Evolutionary conservation across 148 eudicot genomes (phyloP), one percentile per base, ranked within the genome.

Genomic region (Rhododendron henanense): DNA sequence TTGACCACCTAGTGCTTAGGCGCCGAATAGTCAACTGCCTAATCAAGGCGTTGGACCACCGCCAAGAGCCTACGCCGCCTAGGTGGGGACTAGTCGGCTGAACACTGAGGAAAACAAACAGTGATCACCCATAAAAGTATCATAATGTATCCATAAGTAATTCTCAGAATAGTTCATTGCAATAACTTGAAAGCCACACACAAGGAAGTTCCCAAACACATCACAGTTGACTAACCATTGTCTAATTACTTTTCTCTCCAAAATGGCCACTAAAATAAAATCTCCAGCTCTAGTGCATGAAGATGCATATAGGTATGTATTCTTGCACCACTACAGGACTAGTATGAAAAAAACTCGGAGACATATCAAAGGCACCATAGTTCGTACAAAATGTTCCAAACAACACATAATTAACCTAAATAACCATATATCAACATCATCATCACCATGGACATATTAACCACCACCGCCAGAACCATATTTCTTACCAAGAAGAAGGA

Each of bases 381-480:
- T 50, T 16, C 21, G 23, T 14, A 75, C 47, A 41, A 31, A 69
- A 18, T 81, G 35, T 69, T 45, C 59, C 23, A 19, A 86, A 53
- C 28, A 41, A 19, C 79, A 81, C 14, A 19, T 39, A 19, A 23
- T 10, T 25, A 74, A 28, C 81, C 41, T 73, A 55, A 23, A 82
- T 35, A 74, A 19, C 35, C 16, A 67, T 65, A 21, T 88, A 16
- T 55, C 61, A 55, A 16, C 45, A 9, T 87, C 88, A 75, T 87
- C 90, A 75, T 23, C 28, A 15, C 61, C 19, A 5, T 51, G 25
- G 5, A 5, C 31, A 69, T 44, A 81, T 85, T 83, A 85, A 74
- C 87, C 87, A 50, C 92, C 93, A 8, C 93, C 95, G 50, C 94
- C 93, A 39, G 94, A 93, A 45, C 94, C 94, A 73, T 90, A 93